phyloP scores from a whole-genome alignment of 2,329 filamentous ascomycete genomes.

The Claviceps pusilla region DNA sequence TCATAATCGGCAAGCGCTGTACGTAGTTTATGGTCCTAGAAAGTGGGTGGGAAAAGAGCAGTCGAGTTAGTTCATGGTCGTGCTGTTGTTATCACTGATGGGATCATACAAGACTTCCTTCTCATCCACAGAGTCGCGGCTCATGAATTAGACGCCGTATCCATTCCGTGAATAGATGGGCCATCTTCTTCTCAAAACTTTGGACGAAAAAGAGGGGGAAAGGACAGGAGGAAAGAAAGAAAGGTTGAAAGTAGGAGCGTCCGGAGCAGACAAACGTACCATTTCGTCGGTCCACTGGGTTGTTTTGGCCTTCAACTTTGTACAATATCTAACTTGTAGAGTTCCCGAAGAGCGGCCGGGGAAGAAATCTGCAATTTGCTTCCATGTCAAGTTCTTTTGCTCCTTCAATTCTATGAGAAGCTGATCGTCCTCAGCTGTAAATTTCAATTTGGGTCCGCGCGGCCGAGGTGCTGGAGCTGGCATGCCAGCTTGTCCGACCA shows the following conservation, averaged over 20 bases:
- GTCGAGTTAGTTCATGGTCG: neutral
- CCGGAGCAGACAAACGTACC: slow-evolving; percentile 35
- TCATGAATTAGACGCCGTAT: neutral
- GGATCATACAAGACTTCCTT: neutral
- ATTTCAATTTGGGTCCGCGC: slow-evolving; percentile 80
- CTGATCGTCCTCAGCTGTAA: slow-evolving; percentile 82
- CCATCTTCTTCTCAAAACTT: neutral
- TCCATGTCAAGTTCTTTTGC: slow-evolving; percentile 90
- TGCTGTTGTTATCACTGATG: neutral
- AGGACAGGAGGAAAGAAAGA: neutral
- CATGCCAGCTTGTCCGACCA: slow-evolving; percentile 80
- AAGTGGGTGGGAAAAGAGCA: neutral
- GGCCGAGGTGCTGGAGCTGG: slow-evolving; percentile 66
- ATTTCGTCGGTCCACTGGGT: slow-evolving; percentile 89
- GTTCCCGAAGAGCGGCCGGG: slow-evolving; percentile 81
- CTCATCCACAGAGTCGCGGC: neutral
- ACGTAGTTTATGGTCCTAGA: slow-evolving; percentile 60
- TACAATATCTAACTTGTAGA: slow-evolving; percentile 86
- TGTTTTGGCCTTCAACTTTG: slow-evolving; percentile 85
- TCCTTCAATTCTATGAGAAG: slow-evolving; percentile 82
- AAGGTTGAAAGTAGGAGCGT: neutral
- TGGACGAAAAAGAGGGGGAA: neutral
- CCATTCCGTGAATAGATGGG: neutral
- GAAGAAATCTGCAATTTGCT: slow-evolving; percentile 94
- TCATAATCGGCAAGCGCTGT: slow-evolving; percentile 71